phyloP scores from a whole-genome alignment of 164 flowering plant species.

The Chimonanthus praecox region DNA sequence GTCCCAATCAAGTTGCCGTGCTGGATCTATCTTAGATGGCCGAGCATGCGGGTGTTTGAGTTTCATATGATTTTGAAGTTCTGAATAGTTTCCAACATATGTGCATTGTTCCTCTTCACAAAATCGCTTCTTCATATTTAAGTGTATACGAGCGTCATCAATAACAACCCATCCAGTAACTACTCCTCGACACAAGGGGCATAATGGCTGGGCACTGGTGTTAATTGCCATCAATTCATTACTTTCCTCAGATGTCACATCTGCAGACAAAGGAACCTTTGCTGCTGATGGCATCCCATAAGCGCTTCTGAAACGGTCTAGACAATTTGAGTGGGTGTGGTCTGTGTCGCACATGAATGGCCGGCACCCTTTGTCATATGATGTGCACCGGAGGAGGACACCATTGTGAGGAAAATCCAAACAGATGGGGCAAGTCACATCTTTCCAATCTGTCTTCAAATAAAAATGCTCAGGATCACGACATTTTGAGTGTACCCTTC shows the following conservation, averaged over 20 bases:
- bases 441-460: conserved; percentile 56
- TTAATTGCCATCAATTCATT: conserved; percentile 18
- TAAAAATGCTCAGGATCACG: conserved; percentile 35
- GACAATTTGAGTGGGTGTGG: conserved; percentile 84
- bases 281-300: conserved; percentile 34
- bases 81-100: conserved; percentile 55
- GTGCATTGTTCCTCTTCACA: conserved; percentile 70
- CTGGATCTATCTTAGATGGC: conserved; percentile 93
- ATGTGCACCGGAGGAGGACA: conserved; percentile 88
- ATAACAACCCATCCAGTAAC: conserved; percentile 82
- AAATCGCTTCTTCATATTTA: conserved; percentile 62
- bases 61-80: conserved; percentile 69
- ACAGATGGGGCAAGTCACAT: conserved; percentile 83
- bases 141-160: conserved; percentile 51
- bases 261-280: conserved; percentile 28
- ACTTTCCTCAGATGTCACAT: conserved; percentile 20
- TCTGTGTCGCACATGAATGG: conserved; percentile 89
- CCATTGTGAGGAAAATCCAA: conserved; percentile 86
- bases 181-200: conserved; percentile 97
- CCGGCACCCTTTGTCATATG: conserved; percentile 77
- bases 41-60: conserved; percentile 75
- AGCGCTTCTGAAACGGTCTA: conserved; percentile 72
- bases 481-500: conserved; percentile 13
- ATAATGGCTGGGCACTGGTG: conserved; percentile 36
- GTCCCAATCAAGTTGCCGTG: conserved; percentile 88